Base-by-base conservation (phyloP, 352 stramenopile species). In the Phytophthora pini region DNA sequence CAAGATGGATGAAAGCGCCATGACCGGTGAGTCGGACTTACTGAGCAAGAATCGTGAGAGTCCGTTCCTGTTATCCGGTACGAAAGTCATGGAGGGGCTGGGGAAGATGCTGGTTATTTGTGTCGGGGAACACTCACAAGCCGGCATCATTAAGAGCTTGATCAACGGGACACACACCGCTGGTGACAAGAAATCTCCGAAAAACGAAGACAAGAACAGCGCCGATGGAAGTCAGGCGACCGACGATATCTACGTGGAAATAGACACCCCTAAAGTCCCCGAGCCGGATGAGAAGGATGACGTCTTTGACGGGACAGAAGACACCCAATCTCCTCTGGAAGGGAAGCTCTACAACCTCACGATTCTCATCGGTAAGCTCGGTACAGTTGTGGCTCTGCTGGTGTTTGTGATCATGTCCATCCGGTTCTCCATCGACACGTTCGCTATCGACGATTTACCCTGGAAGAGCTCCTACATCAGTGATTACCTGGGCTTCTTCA, bases 11-110 rank as follows among this genome's bases (percentile, higher is more conserved):
- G 90, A 98, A 65, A 93, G 78, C n/a, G 76, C 86, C 24, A 76
- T 98, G 54, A 98, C 93, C 15, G 93, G 93, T 31, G 93, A 98
- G 70, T 87, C 91, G 10, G 88, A 96, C 46, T 60, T 96, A 38
- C 43, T 98, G 4, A 63, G 68, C 10, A 97, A 97, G 75, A 79
- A 72, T 54, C 48, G 39, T 10, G 74, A 86, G 9, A 82, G 90
- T 56, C 87, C 89, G 2, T 96, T 97, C 61, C 67, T 98, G 44
- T 72, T 98, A 10, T 97, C 86, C 4, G 94, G 92, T 27, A 98
- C 92, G 50, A 94, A 92, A 29, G 84, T 97, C 11, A 94, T 93
- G 65, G 86, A 93, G 39, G 95, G 95, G 20, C 79, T 88, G 10
- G 89, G 78, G 39, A 82, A 87, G 48, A 97, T 98, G 79, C 72